phyloP scores from a whole-genome alignment of 192 early-diverging fungal species.

The Coemansia sp. region DNA sequence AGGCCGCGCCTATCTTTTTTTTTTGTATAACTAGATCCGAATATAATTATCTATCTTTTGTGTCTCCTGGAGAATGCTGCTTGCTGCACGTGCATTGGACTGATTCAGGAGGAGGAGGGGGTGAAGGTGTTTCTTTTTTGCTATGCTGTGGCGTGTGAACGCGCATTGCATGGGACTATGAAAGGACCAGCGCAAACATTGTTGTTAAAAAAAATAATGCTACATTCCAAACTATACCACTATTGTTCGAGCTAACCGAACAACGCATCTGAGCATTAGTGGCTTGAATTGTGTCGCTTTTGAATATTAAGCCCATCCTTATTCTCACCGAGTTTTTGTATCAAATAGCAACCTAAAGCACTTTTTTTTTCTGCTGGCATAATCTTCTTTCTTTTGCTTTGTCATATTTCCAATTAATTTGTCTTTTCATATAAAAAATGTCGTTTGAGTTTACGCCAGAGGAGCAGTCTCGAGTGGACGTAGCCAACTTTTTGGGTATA shows the following conservation, averaged over 20 bases:
- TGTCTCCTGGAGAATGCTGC: not conserved
- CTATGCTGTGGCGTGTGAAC: not conserved
- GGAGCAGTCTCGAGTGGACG: constrained; percentile 32
- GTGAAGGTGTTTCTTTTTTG: not conserved
- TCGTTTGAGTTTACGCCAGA: constrained; percentile 36
- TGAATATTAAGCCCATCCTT: not conserved
- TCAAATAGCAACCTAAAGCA: not conserved
- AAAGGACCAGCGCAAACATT: not conserved
- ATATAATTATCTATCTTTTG: not conserved
- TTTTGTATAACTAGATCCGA: not conserved
- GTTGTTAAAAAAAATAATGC: not conserved
- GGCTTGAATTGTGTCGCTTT: not conserved
- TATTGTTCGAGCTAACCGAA: not conserved
- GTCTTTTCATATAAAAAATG: constrained; percentile 20
- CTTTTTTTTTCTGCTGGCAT: not conserved
- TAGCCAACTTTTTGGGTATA: constrained; percentile 35
- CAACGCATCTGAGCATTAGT: not conserved
- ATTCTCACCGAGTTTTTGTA: not conserved
- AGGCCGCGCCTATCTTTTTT: not conserved
- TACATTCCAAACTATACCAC: too few relatives aligned
- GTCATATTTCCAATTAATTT: not conserved
- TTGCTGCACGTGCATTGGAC: not conserved
- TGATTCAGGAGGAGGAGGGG: not conserved
- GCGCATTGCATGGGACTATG: not conserved
- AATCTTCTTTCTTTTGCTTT: not conserved